phyloP scores from a whole-genome alignment of 208 protist genomes.

The Acanthamoeba pearcei region DNA sequence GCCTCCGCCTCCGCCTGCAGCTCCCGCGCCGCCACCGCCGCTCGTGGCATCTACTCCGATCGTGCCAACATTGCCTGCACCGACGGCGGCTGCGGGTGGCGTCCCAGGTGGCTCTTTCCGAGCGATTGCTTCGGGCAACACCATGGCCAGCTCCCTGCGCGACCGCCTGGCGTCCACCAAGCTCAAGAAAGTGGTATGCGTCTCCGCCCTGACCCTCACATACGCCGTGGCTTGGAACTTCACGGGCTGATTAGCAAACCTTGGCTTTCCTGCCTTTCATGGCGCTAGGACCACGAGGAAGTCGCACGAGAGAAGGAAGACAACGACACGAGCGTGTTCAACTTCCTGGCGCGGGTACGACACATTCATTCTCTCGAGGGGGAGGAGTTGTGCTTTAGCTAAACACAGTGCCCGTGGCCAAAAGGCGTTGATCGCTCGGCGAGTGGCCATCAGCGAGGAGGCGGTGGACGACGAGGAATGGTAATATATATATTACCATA shows the following conservation, averaged over 20 bases:
- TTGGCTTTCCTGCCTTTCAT: neutral
- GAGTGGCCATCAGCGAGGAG: neutral
- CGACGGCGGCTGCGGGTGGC: neutral
- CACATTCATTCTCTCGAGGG: too few species aligned
- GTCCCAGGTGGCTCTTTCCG: neutral
- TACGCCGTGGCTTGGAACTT: neutral
- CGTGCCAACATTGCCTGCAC: too few species aligned
- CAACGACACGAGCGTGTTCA: neutral
- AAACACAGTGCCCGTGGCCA: neutral
- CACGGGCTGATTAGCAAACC: neutral
- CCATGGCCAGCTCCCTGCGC: neutral
- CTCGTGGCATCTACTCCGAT: neutral
- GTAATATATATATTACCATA: neutral
- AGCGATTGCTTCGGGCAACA: neutral
- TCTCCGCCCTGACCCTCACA: neutral
- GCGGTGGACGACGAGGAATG: neutral
- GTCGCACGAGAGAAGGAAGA: neutral
- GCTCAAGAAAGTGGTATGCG: neutral
- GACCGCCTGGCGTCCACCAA: neutral
- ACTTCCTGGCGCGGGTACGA: neutral
- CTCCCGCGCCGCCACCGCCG: neutral
- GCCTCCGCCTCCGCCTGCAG: neutral
- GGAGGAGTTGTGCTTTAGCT: neutral
- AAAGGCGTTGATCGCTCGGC: neutral
- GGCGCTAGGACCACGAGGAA: neutral